Base-by-base conservation (phyloP, 1,284 basidiomycete genomes). In the Sporisorium sorghi region DNA sequence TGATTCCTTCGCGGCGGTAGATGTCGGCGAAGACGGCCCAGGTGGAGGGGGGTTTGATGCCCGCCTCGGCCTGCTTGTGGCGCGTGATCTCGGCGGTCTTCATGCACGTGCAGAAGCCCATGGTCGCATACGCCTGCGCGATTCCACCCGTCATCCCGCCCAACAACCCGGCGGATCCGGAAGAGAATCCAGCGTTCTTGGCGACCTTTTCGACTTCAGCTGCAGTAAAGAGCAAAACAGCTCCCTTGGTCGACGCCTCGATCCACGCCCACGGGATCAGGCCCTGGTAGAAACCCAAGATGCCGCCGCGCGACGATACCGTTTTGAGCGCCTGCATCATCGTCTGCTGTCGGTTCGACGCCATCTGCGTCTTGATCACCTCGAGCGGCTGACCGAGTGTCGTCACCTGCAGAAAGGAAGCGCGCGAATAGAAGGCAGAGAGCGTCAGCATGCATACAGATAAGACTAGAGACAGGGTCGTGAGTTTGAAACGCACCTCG, bases 241-340 rank as follows among this genome's bases (percentile, higher is more conserved):
- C 97, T 55, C 97, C 97, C 85, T 99, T 99, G 3, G 97, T 99
- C 1, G 95, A 97, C 1, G 96, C 97, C 86, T 99, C 97, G 82
- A 99, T 97, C 97, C 97, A 99, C 28, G 97, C 97, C 96, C 96
- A 99, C 80, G 96, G 97, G 85, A 99, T 99, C 63, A 99, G 89
- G 78, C 97, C 97, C 86, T 99, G 97, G 87, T 94, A 99, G 88
- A 97, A 95, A 47, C 97, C 97, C 42, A 88, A 85, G 59, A 92
- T 86, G 73, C 96, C 94, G 76, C 97, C 97, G 76, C 97, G 91
- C 78, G 90, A 89, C 92, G 93, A 96, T 65, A 99, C 93, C 6
- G 91, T 91, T 77, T 88, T 87, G 79, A 93, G 88, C 10, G 97
- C 96, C 84, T 94, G 90, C 65, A 87, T 79, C 94, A 99, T 97